Evolutionary conservation across 2,329 filamentous ascomycete species (phyloP).

Genomic region (Cordyceps farinosa): DNA sequence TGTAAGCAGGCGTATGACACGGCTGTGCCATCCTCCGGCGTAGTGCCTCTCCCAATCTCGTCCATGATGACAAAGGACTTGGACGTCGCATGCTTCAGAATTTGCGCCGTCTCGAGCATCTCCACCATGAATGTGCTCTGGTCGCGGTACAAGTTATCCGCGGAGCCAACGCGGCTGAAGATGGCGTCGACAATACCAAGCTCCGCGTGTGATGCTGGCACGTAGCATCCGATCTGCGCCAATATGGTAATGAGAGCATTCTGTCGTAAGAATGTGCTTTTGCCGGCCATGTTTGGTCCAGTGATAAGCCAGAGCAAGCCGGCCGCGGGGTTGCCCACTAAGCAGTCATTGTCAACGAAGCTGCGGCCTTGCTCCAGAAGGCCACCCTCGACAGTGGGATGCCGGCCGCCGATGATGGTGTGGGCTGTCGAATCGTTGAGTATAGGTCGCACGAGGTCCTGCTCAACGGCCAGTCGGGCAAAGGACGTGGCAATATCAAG

Average conservation of each 20-base stretch:
- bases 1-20: constrained; percentile 86
- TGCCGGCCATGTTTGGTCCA: constrained; percentile 97
- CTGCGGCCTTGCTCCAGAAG: constrained; percentile 73
- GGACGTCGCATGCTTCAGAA: constrained; percentile 78
- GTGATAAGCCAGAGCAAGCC: constrained; percentile 65
- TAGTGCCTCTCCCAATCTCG: constrained; percentile 91
- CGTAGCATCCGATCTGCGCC: constrained; percentile 88
- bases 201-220: constrained; percentile 81
- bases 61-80: constrained; percentile 97
- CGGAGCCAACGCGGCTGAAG: constrained; percentile 88
- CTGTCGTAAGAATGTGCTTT: constrained; percentile 92
- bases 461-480: constrained; percentile 72
- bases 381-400: constrained; percentile 87
- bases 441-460: constrained; percentile 68
- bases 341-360: constrained; percentile 84
- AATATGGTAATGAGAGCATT: constrained; percentile 93
- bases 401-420: constrained; percentile 78
- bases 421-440: constrained; percentile 64
- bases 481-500: constrained; percentile 88
- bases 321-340: constrained; percentile 66
- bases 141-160: constrained; percentile 89
- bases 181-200: constrained; percentile 94
- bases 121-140: constrained; percentile 99
- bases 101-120: constrained; percentile 94
- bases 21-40: constrained; percentile 85